phyloP scores from a whole-genome alignment of 352 stramenopile genomes.

The Globisporangium cylindrosporum region DNA sequence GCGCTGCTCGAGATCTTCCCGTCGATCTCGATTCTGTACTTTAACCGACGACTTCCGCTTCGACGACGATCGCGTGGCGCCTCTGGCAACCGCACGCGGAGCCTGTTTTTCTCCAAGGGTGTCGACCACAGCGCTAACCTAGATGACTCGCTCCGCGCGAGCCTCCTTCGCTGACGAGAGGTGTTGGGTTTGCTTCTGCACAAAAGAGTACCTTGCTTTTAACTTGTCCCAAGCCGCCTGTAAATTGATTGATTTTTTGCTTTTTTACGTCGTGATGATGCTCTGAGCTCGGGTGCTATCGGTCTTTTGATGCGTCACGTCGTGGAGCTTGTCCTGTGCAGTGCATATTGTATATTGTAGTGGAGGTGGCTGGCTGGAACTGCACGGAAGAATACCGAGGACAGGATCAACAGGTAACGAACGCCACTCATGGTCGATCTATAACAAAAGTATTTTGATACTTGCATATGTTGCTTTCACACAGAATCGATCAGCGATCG shows the following conservation, averaged over 20 bases:
- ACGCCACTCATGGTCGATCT: too few species aligned
- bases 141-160: slow-evolving; percentile 39
- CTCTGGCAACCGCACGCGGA: slow-evolving; percentile 8
- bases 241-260: background rate
- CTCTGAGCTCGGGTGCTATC: too few species aligned
- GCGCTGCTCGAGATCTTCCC: slow-evolving; percentile 77
- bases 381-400: too few species aligned
- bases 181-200: background rate
- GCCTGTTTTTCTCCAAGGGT: slow-evolving; percentile 51
- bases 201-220: background rate
- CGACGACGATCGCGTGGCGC: slow-evolving; percentile 25
- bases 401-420: too few species aligned
- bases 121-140: slow-evolving; percentile 9
- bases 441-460: too few species aligned
- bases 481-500: too few species aligned
- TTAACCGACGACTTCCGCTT: slow-evolving; percentile 74
- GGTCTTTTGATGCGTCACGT: too few species aligned
- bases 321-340: too few species aligned
- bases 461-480: too few species aligned
- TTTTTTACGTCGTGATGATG: background rate
- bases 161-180: slow-evolving; percentile 32
- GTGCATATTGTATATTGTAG: too few species aligned
- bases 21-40: slow-evolving; percentile 75
- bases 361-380: too few species aligned
- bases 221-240: background rate